phyloP scores from a whole-genome alignment of 345 rosid genomes.

The Diplotaxis tenuifolia region DNA sequence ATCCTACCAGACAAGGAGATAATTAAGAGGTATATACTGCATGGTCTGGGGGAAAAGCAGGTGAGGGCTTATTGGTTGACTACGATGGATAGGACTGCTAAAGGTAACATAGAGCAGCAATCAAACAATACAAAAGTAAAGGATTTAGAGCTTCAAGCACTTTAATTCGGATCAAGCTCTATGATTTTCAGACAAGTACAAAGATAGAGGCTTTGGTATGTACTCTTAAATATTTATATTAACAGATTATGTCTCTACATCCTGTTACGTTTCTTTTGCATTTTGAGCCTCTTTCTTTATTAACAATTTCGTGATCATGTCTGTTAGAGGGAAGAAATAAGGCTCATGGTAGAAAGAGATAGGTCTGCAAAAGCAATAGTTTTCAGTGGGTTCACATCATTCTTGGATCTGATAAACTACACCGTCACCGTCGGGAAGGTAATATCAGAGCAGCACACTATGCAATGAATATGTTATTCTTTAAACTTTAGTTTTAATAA shows the following conservation, averaged over 20 bases:
- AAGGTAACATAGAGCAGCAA: slow-evolving; percentile 44
- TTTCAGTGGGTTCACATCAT: slow-evolving; percentile 96
- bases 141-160: slow-evolving; percentile 86
- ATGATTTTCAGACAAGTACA: slow-evolving; percentile 95
- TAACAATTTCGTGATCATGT: slow-evolving; percentile 10
- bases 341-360: slow-evolving; percentile 91
- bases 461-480: neutral
- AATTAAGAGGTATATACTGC: too few species aligned
- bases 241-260: slow-evolving; percentile 13
- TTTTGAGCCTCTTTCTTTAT: neutral
- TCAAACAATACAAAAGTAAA: slow-evolving; percentile 57
- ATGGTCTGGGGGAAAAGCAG: too few species aligned
- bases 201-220: slow-evolving; percentile 98
- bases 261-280: too few species aligned
- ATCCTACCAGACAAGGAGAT: too few species aligned
- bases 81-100: slow-evolving; percentile 70
- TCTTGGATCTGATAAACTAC: slow-evolving; percentile 88
- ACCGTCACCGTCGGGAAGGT: slow-evolving; percentile 82
- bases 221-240: neutral
- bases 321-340: slow-evolving; percentile 91
- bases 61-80: too few species aligned
- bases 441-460: neutral
- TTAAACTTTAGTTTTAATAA: neutral
- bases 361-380: slow-evolving; percentile 97
- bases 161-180: slow-evolving; percentile 69